phyloP scores from a whole-genome alignment of 2,329 filamentous ascomycete species.

The Laburnicola sp. region DNA sequence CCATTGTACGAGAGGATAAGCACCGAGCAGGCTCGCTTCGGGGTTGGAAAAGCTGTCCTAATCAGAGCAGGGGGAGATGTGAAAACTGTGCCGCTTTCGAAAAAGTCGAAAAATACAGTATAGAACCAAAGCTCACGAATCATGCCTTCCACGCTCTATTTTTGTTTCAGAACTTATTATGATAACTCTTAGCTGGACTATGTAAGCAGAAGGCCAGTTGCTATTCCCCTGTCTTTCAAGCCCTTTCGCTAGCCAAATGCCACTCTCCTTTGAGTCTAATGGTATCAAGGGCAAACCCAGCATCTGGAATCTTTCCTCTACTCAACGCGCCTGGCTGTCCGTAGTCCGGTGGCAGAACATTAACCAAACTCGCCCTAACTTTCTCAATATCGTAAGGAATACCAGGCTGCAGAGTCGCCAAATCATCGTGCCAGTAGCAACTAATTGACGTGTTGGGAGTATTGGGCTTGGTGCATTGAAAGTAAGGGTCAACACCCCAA shows the following conservation, averaged over 20 bases:
- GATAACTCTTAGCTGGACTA: no score
- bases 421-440: conserved; percentile 11
- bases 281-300: background rate
- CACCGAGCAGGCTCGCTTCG: conserved; percentile 15
- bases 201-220: no score
- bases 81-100: conserved; percentile 1
- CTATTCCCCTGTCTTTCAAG: background rate
- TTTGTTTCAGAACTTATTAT: no score
- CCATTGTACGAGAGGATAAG: conserved; percentile 26
- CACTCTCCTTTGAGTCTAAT: conserved; percentile 8
- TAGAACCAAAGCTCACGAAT: background rate
- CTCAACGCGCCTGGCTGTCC: background rate
- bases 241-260: background rate
- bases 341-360: conserved; percentile 13
- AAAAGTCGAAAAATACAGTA: background rate
- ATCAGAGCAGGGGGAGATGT: background rate
- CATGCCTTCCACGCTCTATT: no score
- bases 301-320: background rate
- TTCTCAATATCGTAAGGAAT: conserved; percentile 14
- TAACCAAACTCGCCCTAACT: conserved; percentile 10
- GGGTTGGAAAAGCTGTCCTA: conserved; percentile 1
- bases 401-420: conserved; percentile 6
- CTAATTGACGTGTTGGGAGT: background rate
- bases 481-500: conserved; percentile 10
- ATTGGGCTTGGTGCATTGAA: background rate